These are phyloP conservation scores for Cryptococcus floricola DNA, from an alignment of 1,284 basidiomycete species.

Conservation along the genomic window DNA sequence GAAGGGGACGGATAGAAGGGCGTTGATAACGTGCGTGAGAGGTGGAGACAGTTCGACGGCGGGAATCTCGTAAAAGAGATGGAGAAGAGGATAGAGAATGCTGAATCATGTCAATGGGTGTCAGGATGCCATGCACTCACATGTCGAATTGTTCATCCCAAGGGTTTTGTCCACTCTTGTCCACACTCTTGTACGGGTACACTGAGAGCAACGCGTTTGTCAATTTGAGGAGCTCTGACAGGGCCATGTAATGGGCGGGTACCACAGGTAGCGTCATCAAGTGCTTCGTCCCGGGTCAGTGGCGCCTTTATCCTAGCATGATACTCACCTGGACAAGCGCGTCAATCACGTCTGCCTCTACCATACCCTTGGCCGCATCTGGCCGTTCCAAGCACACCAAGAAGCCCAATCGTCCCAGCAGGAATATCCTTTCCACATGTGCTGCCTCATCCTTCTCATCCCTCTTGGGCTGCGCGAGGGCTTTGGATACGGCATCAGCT, in stretches of 20 bases:
- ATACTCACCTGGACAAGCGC: constrained; percentile 29
- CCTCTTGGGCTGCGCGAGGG: constrained; percentile 21
- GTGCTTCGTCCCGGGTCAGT: constrained; percentile 14
- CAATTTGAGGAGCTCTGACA: constrained; percentile 46
- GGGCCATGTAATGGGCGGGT: constrained; percentile 24
- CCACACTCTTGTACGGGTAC: constrained; percentile 24
- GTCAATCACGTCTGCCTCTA: constrained; percentile 33
- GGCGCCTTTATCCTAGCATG: background rate
- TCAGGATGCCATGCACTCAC: constrained; percentile 20
- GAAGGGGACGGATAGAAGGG: constrained; percentile 39
- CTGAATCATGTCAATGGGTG: constrained; percentile 8
- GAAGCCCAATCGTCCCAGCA: constrained; percentile 42
- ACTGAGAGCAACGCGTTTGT: constrained; percentile 38
- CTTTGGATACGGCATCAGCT: constrained; percentile 25
- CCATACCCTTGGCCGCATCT: constrained; percentile 28
- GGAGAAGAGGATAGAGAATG: constrained; percentile 30
- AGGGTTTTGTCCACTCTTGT: constrained; percentile 8
- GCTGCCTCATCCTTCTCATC: constrained; percentile 10
- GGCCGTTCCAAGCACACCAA: constrained; percentile 34
- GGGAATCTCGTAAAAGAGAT: constrained; percentile 28
- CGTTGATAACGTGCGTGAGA: constrained; percentile 36
- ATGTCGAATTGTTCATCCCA: constrained; percentile 35
- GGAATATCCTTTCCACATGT: constrained; percentile 33
- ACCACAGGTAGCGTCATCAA: constrained; percentile 12
- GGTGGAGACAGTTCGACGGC: constrained; percentile 33